These are phyloP conservation scores for Lasiodiplodia theobromae DNA, from an alignment of 2,329 filamentous ascomycete species.

Conservation along the genomic window DNA sequence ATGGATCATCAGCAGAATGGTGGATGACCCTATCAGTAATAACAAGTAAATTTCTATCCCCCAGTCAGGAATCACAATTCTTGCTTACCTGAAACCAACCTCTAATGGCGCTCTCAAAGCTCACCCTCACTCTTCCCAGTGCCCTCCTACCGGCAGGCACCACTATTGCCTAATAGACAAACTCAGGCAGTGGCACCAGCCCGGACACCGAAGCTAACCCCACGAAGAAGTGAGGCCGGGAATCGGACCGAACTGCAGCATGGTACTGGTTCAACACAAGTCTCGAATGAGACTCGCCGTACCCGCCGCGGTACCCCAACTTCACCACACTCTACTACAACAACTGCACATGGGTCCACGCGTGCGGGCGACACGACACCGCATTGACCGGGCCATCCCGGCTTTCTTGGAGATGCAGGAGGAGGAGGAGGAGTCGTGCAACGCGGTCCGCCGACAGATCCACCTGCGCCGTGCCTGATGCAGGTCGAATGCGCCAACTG, in stretches of 20 bases:
- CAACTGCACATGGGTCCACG: conserved; percentile 39
- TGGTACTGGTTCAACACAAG: conserved; percentile 43
- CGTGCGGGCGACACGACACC: conserved; percentile 37
- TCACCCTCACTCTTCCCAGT: not conserved
- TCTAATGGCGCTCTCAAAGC: not conserved
- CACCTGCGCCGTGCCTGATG: conserved; percentile 46
- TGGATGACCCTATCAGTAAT: not conserved
- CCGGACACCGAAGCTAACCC: conserved; percentile 28
- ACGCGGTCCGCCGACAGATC: conserved; percentile 39
- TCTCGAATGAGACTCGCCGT: conserved; percentile 45
- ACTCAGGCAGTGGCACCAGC: conserved; percentile 20
- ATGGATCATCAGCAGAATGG: not conserved
- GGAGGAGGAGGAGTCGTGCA: too few species aligned
- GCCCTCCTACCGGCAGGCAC: not conserved
- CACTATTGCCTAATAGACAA: not conserved
- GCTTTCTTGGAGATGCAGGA: conserved; percentile 49
- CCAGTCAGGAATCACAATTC: not conserved
- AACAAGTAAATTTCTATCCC: not conserved
- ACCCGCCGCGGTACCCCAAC: conserved; percentile 35
- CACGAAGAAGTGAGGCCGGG: conserved; percentile 32
- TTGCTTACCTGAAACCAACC: too few species aligned
- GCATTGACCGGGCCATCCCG: conserved; percentile 45
- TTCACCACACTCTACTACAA: conserved; percentile 41
- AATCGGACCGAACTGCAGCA: conserved; percentile 33
- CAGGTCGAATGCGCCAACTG: conserved; percentile 48